These are phyloP conservation scores for Trypanosoma rangeli DNA, from an alignment of 208 protist species.

Conservation along the genomic window DNA sequence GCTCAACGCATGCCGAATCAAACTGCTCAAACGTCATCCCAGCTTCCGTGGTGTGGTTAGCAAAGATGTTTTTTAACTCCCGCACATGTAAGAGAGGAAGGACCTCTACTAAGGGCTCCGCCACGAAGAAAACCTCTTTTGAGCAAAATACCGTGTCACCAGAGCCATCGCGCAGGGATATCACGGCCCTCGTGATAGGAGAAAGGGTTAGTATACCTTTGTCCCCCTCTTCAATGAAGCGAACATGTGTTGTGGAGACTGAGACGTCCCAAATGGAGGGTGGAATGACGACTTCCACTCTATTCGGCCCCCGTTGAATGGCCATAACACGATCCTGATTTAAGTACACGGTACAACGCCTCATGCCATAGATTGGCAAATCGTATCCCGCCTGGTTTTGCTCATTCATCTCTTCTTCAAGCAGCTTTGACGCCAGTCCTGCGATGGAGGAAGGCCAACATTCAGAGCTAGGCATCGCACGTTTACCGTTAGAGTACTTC, in stretches of 20 bases:
- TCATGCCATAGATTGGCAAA: constrained; percentile 34
- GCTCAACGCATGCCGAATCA: constrained; percentile 9
- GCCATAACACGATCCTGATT: constrained; percentile 27
- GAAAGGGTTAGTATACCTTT: constrained; percentile 34
- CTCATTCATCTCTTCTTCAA: constrained; percentile 26
- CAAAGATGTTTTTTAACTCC: constrained; percentile 29
- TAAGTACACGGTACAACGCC: constrained; percentile 33
- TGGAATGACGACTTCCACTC: constrained; percentile 40
- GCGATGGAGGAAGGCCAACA: not conserved
- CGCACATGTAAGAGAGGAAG: constrained; percentile 25
- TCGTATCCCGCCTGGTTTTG: constrained; percentile 8
- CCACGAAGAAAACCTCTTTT: constrained; percentile 29
- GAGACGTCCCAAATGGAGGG: constrained; percentile 23
- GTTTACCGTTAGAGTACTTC: not conserved
- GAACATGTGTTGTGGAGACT: constrained; percentile 16
- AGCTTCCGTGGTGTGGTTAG: constrained; percentile 5
- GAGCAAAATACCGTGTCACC: constrained; percentile 29
- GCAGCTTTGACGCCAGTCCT: constrained; percentile 22
- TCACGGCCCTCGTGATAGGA: constrained; percentile 28
- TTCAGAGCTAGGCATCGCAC: constrained; percentile 1
- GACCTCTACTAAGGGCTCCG: constrained; percentile 19
- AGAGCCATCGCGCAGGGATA: constrained; percentile 34
- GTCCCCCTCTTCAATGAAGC: constrained; percentile 22
- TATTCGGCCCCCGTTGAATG: constrained; percentile 34
- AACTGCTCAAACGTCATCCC: constrained; percentile 22